phyloP scores from a whole-genome alignment of 768 basidiomycete species.

The Calocera viscosa region DNA sequence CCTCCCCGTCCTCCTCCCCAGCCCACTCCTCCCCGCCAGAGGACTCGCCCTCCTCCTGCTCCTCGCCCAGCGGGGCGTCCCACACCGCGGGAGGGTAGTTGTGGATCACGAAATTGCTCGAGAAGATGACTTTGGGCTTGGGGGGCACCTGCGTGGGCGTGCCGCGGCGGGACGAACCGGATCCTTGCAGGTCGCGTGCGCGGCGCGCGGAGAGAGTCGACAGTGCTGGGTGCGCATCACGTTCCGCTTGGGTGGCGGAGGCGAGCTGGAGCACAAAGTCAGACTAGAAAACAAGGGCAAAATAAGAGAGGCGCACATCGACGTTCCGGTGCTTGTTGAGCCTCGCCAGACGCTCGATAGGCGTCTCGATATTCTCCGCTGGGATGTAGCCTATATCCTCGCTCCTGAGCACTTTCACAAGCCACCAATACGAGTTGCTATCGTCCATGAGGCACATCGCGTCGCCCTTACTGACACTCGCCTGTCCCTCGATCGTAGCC shows the following conservation, averaged over 20 bases:
- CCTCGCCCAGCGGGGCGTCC: conserved; percentile 39
- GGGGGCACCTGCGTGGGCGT: conserved; percentile 18
- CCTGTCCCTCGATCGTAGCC: conserved; percentile 96
- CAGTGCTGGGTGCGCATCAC: conserved; percentile 40
- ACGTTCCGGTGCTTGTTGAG: conserved; percentile 96
- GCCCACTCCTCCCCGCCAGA: conserved; percentile 34
- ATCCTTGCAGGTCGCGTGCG: conserved; percentile 30
- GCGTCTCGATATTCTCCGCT: conserved; percentile 98
- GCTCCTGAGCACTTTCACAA: conserved; percentile 94
- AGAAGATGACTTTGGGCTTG: conserved; percentile 51
- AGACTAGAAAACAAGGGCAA: neutral
- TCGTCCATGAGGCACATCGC: conserved; percentile 94
- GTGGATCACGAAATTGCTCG: conserved; percentile 50
- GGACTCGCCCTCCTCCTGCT: conserved; percentile 43
- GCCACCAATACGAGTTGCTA: conserved; percentile 99
- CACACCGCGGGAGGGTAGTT: conserved; percentile 68
- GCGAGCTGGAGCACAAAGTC: conserved; percentile 41
- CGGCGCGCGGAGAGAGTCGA: conserved; percentile 44
- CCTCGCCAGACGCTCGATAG: conserved; percentile 86
- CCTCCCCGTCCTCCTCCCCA: conserved; percentile 54
- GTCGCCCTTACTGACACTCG: conserved; percentile 97
- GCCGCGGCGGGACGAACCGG: conserved; percentile 24
- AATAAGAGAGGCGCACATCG: conserved; percentile 47
- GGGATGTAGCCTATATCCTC: conserved; percentile 99
- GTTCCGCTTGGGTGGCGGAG: conserved; percentile 58